Evolutionary conservation across 768 basidiomycete species (phyloP).

Genomic region (Leccinellum rugosiceps): DNA sequence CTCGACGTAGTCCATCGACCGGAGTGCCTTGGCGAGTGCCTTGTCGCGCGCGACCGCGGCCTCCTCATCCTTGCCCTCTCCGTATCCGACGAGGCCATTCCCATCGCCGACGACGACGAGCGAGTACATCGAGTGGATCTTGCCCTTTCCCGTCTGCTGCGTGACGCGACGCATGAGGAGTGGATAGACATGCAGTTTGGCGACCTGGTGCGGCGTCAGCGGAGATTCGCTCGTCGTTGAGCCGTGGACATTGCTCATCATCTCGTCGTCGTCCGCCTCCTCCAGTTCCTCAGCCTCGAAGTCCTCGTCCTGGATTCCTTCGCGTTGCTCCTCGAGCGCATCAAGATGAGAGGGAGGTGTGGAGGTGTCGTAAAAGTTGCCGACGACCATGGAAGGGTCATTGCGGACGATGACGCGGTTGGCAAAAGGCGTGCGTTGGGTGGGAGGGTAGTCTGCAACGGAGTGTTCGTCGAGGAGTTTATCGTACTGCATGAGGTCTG

Average conservation of each 20-base stretch:
- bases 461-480: conserved; percentile 61
- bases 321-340: conserved; percentile 4
- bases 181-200: conserved; percentile 38
- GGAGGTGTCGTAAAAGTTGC: conserved; percentile 24
- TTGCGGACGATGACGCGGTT: conserved; percentile 69
- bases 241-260: conserved; percentile 11
- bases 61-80: conserved; percentile 75
- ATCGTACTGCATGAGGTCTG: conserved; percentile 62
- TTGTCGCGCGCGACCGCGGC: conserved; percentile 49
- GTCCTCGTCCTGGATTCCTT: conserved; percentile 7
- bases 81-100: conserved; percentile 77
- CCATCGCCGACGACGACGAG: conserved; percentile 81
- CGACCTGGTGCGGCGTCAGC: conserved; percentile 21
- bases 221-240: conserved; percentile 15
- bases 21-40: conserved; percentile 67
- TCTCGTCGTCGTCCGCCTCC: conserved; percentile 20
- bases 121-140: conserved; percentile 59
- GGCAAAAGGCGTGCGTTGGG: conserved; percentile 48
- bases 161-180: conserved; percentile 58
- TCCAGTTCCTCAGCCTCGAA: conserved; percentile 14
- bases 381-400: conserved; percentile 64
- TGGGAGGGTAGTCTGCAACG: conserved; percentile 50
- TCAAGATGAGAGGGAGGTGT: conserved; percentile 3
- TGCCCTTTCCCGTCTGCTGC: conserved; percentile 94
- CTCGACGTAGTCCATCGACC: conserved; percentile 89